These are phyloP conservation scores for Trypanosoma lewisi DNA, from an alignment of 208 protist species.

Conservation along the genomic window DNA sequence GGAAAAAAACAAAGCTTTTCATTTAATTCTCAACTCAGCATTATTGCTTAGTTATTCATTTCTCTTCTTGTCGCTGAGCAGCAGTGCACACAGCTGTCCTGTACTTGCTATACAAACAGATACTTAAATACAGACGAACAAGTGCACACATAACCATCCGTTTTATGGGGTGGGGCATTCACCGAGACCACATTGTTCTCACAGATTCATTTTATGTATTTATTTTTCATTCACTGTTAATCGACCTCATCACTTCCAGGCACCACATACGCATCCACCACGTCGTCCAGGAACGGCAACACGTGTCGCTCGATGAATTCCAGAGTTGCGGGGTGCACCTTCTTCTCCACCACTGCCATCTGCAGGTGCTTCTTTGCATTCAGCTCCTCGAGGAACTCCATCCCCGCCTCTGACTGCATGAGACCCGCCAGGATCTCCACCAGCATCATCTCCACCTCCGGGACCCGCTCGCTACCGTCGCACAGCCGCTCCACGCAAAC, in stretches of 20 bases:
- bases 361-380: conserved; percentile 72
- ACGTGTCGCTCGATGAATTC: conserved; percentile 61
- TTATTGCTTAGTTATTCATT: too few species aligned
- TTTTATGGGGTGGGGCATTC: too few species aligned
- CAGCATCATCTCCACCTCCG: conserved; percentile 49
- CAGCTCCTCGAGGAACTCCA: conserved; percentile 62
- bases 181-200: too few species aligned
- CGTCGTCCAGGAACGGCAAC: conserved; percentile 75
- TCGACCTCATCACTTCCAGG: conserved; percentile 62
- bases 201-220: neutral
- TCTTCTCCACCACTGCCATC: conserved; percentile 29
- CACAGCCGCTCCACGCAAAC: conserved; percentile 47
- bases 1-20: too few species aligned
- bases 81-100: too few species aligned
- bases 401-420: conserved; percentile 65
- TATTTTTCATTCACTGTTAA: conserved; percentile 22
- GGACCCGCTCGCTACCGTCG: conserved; percentile 14
- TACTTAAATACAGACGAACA: too few species aligned
- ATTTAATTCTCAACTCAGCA: too few species aligned
- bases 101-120: too few species aligned
- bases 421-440: conserved; percentile 67
- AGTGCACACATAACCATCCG: too few species aligned
- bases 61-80: too few species aligned
- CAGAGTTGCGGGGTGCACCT: conserved; percentile 14
- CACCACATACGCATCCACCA: conserved; percentile 77